phyloP scores from a whole-genome alignment of 768 basidiomycete species.

The Dentipellis fragilis region DNA sequence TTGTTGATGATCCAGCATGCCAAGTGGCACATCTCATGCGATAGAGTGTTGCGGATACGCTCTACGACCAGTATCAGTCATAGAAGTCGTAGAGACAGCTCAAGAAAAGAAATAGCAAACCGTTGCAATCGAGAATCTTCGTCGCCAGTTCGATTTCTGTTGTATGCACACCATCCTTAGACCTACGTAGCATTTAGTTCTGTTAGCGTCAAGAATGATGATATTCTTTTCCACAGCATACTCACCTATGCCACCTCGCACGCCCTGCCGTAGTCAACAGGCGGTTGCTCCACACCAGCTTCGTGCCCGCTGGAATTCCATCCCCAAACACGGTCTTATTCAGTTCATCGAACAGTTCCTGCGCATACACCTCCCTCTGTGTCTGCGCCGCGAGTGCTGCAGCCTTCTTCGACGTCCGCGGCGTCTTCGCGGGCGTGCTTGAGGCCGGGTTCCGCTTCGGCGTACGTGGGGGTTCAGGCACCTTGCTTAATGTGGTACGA shows the following conservation, averaged over 20 bases:
- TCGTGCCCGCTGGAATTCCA: conserved; percentile 8
- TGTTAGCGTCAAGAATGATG: too few relatives aligned
- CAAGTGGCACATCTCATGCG: conserved; percentile 90
- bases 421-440: conserved; percentile 6
- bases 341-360: conserved; percentile 11
- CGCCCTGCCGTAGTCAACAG: conserved; percentile 13
- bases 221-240: neutral
- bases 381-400: conserved; percentile 7
- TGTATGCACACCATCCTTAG: conserved; percentile 45
- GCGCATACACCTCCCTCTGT: conserved; percentile 11
- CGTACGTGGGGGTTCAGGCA: too few relatives aligned
- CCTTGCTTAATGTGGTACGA: too few relatives aligned
- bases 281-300: conserved; percentile 10
- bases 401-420: conserved; percentile 12
- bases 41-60: conserved; percentile 70
- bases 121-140: conserved; percentile 72
- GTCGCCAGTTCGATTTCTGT: conserved; percentile 70
- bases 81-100: neutral
- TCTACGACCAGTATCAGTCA: conserved; percentile 31
- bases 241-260: conserved; percentile 13
- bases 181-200: conserved; percentile 22
- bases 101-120: conserved; percentile 26
- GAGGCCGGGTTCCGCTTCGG: neutral
- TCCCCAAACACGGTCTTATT: conserved; percentile 8
- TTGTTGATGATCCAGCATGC: conserved; percentile 78